Conservation (phyloP, 176 grass and related monocot species). For the Phoenix dactylifera region DNA sequence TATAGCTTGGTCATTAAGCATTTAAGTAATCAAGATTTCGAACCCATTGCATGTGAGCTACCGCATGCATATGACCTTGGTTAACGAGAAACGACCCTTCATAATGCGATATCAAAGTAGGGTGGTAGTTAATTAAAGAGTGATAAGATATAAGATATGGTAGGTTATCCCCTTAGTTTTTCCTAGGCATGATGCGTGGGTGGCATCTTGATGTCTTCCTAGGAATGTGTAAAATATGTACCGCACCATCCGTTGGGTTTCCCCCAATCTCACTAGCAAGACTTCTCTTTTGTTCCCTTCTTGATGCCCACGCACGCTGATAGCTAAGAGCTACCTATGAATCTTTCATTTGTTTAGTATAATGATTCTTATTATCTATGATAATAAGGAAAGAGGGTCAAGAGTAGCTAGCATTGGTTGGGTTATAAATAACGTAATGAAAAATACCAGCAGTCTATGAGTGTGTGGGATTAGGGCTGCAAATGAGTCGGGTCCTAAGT, state of each 20-base stretch:
- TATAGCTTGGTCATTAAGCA: conserved; percentile 14
- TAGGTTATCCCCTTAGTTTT: neutral
- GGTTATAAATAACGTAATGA: neutral
- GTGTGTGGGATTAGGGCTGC: neutral
- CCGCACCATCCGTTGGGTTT: conserved; percentile 14
- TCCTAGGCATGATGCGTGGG: neutral
- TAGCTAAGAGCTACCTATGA: too few species aligned
- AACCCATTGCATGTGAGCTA: conserved; percentile 29
- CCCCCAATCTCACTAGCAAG: conserved; percentile 23
- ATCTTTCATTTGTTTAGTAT: neutral
- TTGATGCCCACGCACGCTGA: neutral
- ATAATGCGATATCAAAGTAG: too few species aligned
- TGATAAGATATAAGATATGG: neutral
- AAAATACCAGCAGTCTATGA: neutral
- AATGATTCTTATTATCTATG: neutral
- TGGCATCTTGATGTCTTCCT: conserved; percentile 14
- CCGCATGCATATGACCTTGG: conserved; percentile 26
- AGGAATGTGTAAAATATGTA: conserved; percentile 18
- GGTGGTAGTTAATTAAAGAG: neutral
- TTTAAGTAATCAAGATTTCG: conserved; percentile 21
- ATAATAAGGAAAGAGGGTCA: neutral
- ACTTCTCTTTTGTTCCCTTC: conserved; percentile 30
- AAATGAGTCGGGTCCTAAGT: too few species aligned
- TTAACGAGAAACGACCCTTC: conserved; percentile 34
- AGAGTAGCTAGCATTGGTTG: neutral